These are phyloP conservation scores for Striga asiatica DNA, from an alignment of 257 asterid genomes.

Conservation along the genomic window DNA sequence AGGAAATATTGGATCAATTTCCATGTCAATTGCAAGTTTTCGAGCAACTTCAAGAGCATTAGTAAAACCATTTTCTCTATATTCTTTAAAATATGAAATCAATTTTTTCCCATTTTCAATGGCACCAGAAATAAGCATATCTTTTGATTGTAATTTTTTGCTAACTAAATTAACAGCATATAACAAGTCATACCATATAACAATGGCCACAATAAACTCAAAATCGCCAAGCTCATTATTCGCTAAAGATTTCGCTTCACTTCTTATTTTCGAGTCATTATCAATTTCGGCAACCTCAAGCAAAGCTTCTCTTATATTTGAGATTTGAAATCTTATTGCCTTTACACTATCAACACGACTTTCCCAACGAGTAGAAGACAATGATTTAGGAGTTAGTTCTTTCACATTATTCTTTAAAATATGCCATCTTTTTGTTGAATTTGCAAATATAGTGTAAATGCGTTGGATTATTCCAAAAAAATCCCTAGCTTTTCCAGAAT, in stretches of 20 bases:
- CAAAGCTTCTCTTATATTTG: neutral
- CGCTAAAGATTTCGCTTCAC: conserved; percentile 3
- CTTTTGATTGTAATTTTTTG: neutral
- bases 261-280: conserved; percentile 2
- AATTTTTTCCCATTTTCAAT: neutral
- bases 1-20: neutral
- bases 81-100: conserved; percentile 1
- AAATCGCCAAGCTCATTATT: neutral
- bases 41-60: neutral
- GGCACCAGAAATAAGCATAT: neutral
- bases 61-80: neutral
- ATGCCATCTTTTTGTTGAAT: neutral
- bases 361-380: neutral
- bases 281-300: neutral
- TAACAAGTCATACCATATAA: neutral
- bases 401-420: neutral
- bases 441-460: neutral
- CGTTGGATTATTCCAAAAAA: neutral
- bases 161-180: neutral
- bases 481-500: neutral
- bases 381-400: conserved; percentile 1
- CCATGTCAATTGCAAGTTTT: neutral
- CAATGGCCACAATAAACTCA: neutral
- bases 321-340: neutral
- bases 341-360: conserved; percentile 3